Base-by-base conservation (phyloP, 1,284 basidiomycete species). In the Cystobasidium sp. region DNA sequence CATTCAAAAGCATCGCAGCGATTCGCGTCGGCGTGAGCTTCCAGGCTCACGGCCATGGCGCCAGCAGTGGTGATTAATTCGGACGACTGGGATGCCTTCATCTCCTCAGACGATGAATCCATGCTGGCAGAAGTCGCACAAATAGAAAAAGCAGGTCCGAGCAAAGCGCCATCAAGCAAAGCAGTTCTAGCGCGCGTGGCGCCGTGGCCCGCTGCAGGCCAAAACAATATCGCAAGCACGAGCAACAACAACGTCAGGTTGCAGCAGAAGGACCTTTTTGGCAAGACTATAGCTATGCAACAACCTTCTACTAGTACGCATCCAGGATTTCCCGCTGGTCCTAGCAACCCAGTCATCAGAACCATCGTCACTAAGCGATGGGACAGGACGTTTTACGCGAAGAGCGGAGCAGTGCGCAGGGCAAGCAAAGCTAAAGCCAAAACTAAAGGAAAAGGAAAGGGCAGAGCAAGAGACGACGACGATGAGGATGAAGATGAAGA, bases 371-470 rank as follows among this genome's bases (percentile, higher is more conserved):
- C 86, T 0, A 95, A 94, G 83, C 84, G 86, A 66, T 96, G 94
- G 93, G 92, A 95, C 80, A 88, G 91, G 31, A 92, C 92, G 0
- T 88, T 84, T 14, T 94, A 91, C 80, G 88, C 92, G 1, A 91
- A 91, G 83, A 87, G 46, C 14, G 73, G 66, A 51, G 70, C 46
- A 8, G 41, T 37, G n/a, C 67, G 74, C 10, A 43, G 3, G 22
- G 77, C 78, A 66, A 71, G 75, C 55, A 79, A 77, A 73, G 73
- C 74, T 64, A 76, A 69, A n/a, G 77, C 88, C 0, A 93, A 92
- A 0, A 62, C 22, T n/a, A 83, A 86, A 80, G 87, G 85, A n/a
- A 78, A 79, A 64, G 75, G 80, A n/a, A 87, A 86, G 76, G 82
- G 84, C 31, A 86, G 87, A 69, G 75, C 75, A 79, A 81, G 79